phyloP scores from a whole-genome alignment of 208 protist species.

The Acanthamoeba quina region DNA sequence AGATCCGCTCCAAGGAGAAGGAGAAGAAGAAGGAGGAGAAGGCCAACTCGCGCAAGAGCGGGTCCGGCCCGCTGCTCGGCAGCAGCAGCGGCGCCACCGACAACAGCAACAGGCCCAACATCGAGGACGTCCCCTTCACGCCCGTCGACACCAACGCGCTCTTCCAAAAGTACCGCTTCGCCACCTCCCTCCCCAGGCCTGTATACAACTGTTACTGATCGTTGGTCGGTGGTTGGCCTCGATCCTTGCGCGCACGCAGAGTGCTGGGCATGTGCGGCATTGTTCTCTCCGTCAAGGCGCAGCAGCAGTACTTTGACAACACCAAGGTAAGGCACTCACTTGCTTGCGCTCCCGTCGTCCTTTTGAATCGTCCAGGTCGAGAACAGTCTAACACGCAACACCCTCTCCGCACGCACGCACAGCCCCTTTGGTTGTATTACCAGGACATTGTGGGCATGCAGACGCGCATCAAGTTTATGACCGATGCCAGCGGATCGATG shows the following conservation, averaged over 20 bases:
- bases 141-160: constrained; percentile 7
- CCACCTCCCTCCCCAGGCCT: background rate
- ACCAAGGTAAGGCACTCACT: background rate
- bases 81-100: background rate
- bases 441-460: constrained; percentile 74
- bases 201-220: background rate
- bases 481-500: constrained; percentile 35
- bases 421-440: constrained; percentile 60
- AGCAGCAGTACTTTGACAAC: constrained; percentile 62
- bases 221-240: background rate
- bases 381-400: no score
- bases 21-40: constrained; percentile 61
- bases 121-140: constrained; percentile 23
- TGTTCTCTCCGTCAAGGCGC: constrained; percentile 61
- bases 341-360: no score
- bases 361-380: no score
- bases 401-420: background rate
- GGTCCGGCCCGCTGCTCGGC: background rate
- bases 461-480: constrained; percentile 73
- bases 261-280: constrained; percentile 59
- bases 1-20: constrained; percentile 22
- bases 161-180: background rate
- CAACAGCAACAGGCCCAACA: background rate
- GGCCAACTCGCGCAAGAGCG: constrained; percentile 1
- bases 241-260: background rate